These are phyloP conservation scores for Lojkania enalia DNA, from an alignment of 2,329 filamentous ascomycete genomes.

Conservation along the genomic window DNA sequence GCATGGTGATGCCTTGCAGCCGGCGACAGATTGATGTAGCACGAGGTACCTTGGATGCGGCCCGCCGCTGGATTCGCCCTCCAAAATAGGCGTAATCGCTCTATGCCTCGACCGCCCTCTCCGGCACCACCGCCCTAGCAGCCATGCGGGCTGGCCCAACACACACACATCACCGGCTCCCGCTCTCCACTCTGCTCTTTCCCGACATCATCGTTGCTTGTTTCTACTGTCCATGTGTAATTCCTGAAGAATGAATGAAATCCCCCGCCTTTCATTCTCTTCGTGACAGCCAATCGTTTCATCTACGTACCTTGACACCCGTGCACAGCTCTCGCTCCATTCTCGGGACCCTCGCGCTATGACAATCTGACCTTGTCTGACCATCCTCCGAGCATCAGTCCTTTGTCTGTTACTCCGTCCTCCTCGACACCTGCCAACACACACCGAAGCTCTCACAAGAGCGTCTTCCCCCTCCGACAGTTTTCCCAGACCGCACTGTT, in stretches of 20 bases:
- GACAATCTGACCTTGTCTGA: constrained; percentile 46
- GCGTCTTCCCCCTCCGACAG: constrained; percentile 15
- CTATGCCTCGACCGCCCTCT: constrained; percentile 42
- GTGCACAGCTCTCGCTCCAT: constrained; percentile 43
- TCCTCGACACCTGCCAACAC: constrained; percentile 29
- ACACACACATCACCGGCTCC: constrained; percentile 21
- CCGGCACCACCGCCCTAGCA: constrained; percentile 36
- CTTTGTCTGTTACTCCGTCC: constrained; percentile 38
- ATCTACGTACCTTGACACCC: constrained; percentile 42
- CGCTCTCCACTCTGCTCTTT: constrained; percentile 10
- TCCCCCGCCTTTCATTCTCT: constrained; percentile 32
- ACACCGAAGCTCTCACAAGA: constrained; percentile 31
- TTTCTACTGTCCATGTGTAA: constrained; percentile 6
- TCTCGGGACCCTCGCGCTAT: constrained; percentile 43
- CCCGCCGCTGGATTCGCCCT: constrained; percentile 33
- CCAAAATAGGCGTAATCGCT: constrained; percentile 37
- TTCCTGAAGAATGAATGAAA: constrained; percentile 17
- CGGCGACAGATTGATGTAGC: constrained; percentile 32
- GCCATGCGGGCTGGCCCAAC: constrained; percentile 39
- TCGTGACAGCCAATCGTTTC: constrained; percentile 47
- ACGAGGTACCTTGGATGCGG: constrained; percentile 38
- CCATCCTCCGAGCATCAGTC: constrained; percentile 35
- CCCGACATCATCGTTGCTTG: background rate
- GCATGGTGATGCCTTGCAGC: constrained; percentile 36
- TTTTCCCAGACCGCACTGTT: constrained; percentile 26